Percentiles rank a stretch among this genome's conserved stretches.
These are phyloP conservation scores for Aurantiochytrium sp. DNA, from an alignment of 108 stramenopile genomes.

Conservation along the genomic window DNA sequence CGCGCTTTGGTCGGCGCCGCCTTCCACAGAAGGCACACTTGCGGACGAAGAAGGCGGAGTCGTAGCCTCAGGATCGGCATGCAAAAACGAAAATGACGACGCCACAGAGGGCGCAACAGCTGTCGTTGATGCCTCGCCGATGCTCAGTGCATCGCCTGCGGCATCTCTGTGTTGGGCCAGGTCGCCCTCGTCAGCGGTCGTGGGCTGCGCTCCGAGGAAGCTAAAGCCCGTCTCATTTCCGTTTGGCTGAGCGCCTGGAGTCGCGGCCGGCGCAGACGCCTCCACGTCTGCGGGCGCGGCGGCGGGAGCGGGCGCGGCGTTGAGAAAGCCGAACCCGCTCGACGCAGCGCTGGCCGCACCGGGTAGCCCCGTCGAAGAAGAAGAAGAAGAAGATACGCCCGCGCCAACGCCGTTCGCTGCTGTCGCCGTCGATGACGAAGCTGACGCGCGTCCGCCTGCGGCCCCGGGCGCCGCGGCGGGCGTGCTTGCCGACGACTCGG, in stretches of 20 bases:
- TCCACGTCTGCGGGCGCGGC: background rate
- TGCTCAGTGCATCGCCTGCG: background rate
- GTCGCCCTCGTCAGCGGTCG: no score
- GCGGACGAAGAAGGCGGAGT: background rate
- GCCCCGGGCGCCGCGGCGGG: background rate
- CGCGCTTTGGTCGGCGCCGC: background rate
- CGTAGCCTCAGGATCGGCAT: background rate
- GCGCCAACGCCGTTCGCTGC: background rate
- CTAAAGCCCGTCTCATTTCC: background rate
- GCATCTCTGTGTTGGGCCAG: background rate
- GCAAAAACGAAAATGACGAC: background rate
- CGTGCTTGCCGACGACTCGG: background rate
- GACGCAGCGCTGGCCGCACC: background rate
- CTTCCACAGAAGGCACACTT: background rate
- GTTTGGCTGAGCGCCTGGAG: background rate
- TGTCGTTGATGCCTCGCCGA: background rate
- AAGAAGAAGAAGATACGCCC: no score
- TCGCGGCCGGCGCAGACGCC: background rate
- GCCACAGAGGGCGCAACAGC: background rate
- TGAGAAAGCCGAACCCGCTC: background rate
- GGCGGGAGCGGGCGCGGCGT: background rate
- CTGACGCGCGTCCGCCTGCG: background rate
- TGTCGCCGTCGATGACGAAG: background rate
- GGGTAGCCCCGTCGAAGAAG: no score
- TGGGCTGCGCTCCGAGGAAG: background rate